phyloP scores from a whole-genome alignment of 345 rosid genomes.

The Arabis hirsuta region DNA sequence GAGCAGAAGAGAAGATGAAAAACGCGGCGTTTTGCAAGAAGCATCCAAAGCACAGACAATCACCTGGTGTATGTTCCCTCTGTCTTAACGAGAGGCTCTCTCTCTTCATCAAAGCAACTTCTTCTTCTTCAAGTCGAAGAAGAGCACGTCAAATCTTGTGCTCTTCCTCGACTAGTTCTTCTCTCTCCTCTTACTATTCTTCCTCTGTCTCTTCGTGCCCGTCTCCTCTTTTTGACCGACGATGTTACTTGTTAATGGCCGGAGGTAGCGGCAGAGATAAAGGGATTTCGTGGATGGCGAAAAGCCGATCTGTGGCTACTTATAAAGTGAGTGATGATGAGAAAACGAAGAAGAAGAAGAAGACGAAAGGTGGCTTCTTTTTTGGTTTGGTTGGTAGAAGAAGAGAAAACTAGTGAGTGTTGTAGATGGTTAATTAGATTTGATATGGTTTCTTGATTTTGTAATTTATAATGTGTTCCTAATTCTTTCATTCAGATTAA shows the following conservation, averaged over 20 bases:
- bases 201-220: slow-evolving; percentile 45
- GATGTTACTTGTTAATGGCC: slow-evolving; percentile 17
- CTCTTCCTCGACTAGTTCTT: slow-evolving; percentile 37
- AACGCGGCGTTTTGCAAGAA: slow-evolving; percentile 37
- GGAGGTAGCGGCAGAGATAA: slow-evolving; percentile 33
- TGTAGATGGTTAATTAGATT: slow-evolving; percentile 28
- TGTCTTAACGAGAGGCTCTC: slow-evolving; percentile 45
- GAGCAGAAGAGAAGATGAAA: slow-evolving; percentile 28
- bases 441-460: not conserved
- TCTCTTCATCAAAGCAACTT: slow-evolving; percentile 31
- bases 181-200: slow-evolving; percentile 34
- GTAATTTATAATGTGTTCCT: not conserved
- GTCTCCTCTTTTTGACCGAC: slow-evolving; percentile 36
- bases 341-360: slow-evolving; percentile 26
- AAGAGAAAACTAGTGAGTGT: slow-evolving; percentile 25
- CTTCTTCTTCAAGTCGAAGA: slow-evolving; percentile 5
- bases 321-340: slow-evolving; percentile 32
- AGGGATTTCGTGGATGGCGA: slow-evolving; percentile 35
- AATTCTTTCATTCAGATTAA: slow-evolving; percentile 29
- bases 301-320: slow-evolving; percentile 41
- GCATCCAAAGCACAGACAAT: slow-evolving; percentile 44
- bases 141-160: slow-evolving; percentile 20
- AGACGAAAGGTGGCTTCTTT: slow-evolving; percentile 35
- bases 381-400: slow-evolving; percentile 33
- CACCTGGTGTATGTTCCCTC: slow-evolving; percentile 46